phyloP scores from a whole-genome alignment of 2,329 filamentous ascomycete species.

The Aspergillus piperis region DNA sequence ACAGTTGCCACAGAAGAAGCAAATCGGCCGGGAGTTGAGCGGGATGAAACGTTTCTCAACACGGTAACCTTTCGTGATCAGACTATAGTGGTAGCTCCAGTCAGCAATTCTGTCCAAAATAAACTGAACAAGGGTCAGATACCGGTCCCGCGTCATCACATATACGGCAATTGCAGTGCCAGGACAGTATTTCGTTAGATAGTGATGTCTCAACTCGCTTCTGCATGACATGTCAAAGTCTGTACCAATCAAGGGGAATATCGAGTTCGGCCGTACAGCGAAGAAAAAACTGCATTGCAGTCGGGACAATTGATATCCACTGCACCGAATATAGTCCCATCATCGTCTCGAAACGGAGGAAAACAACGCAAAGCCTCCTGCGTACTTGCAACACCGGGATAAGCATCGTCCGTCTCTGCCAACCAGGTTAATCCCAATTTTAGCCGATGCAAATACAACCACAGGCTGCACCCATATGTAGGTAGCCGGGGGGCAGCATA shows the following conservation, averaged over 20 bases:
- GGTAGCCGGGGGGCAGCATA: slow-evolving; percentile 15
- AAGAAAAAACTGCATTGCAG: slow-evolving; percentile 35
- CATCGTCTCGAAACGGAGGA: slow-evolving; percentile 30
- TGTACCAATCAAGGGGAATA: background rate
- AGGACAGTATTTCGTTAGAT: slow-evolving; percentile 32
- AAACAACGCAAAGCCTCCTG: slow-evolving; percentile 31
- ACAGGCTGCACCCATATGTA: slow-evolving; percentile 9
- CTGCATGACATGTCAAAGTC: slow-evolving; percentile 17
- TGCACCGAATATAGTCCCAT: slow-evolving; percentile 22
- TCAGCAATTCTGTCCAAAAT: background rate
- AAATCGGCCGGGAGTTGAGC: slow-evolving; percentile 28
- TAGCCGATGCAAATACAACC: slow-evolving; percentile 4
- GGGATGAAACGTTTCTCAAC: slow-evolving; percentile 32
- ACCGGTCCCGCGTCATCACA: slow-evolving; percentile 36
- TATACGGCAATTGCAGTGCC: slow-evolving; percentile 32
- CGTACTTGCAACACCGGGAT: slow-evolving; percentile 26
- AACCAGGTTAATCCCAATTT: background rate
- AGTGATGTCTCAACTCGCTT: slow-evolving; percentile 30
- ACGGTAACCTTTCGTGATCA: slow-evolving; percentile 36
- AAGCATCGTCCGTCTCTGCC: slow-evolving; percentile 16
- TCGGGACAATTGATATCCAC: slow-evolving; percentile 29
- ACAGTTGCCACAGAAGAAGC: slow-evolving; percentile 30
- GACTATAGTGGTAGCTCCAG: slow-evolving; percentile 13
- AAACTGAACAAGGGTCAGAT: background rate
- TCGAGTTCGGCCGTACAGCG: slow-evolving; percentile 21